Conservation (phyloP, 2,329 filamentous ascomycete genomes). For the Aureobasidium leucospermi region DNA sequence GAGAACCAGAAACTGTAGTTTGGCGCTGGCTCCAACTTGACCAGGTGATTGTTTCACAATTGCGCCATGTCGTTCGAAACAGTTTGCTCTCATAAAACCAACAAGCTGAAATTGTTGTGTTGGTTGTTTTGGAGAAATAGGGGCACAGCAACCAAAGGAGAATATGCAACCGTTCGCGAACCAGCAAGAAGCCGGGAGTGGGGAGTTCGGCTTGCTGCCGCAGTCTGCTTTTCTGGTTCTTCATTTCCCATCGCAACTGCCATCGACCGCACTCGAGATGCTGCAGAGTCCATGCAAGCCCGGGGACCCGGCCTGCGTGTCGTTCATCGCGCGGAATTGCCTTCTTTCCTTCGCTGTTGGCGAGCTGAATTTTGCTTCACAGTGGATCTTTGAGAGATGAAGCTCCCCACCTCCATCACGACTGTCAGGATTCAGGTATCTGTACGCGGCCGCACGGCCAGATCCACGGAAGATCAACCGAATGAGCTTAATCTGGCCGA, state of each 20-base stretch:
- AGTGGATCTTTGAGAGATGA: not conserved
- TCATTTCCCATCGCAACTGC: constrained; percentile 5
- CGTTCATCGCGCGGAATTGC: not conserved
- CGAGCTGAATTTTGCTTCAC: not conserved
- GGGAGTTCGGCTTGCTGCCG: constrained; percentile 3
- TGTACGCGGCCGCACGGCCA: not conserved
- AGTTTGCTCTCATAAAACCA: not conserved
- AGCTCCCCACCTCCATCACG: constrained; percentile 1
- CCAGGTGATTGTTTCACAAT: constrained; percentile 4
- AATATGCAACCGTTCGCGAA: not conserved
- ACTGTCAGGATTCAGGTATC: not conserved
- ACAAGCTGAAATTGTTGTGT: not conserved
- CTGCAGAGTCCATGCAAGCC: not conserved
- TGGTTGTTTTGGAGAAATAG: not conserved
- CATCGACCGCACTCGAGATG: not conserved
- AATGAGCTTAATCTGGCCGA: constrained; percentile 7
- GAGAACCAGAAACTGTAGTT: constrained; percentile 5
- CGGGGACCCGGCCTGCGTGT: not conserved
- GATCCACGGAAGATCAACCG: constrained; percentile 4
- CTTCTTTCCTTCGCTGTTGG: not conserved
- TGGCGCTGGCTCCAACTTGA: not conserved
- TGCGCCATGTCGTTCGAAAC: constrained; percentile 3
- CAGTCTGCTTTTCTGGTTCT: constrained; percentile 1
- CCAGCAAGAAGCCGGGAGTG: constrained; percentile 3
- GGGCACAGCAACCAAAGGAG: not conserved